phyloP scores from a whole-genome alignment of 2,329 filamentous ascomycete genomes.

The Metarhizium rileyi region DNA sequence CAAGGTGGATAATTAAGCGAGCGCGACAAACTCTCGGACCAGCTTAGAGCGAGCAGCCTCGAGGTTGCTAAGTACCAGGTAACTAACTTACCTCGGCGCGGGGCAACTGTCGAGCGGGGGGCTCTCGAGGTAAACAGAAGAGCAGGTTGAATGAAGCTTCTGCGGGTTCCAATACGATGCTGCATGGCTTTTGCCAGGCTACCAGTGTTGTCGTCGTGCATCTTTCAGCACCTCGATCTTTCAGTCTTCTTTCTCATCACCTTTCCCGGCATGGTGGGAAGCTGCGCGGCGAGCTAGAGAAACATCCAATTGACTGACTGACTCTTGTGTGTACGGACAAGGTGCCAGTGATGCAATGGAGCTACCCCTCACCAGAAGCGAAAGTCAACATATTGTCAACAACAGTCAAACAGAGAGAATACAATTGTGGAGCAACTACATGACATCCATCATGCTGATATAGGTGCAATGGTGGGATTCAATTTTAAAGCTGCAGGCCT shows the following conservation, averaged over 20 bases:
- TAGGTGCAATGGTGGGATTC: background rate
- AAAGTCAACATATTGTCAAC: background rate
- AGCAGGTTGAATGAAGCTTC: background rate
- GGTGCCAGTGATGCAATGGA: background rate
- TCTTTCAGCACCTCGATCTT: too few species aligned
- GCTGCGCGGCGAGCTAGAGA: background rate
- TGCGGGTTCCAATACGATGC: background rate
- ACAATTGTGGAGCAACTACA: background rate
- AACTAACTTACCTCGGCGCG: background rate
- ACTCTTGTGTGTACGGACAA: background rate
- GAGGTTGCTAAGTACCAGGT: background rate
- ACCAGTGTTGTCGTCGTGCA: background rate
- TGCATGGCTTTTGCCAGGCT: background rate
- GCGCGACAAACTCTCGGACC: too few species aligned
- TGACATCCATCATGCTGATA: background rate
- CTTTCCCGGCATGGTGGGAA: too few species aligned
- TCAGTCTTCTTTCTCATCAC: too few species aligned
- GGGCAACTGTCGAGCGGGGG: background rate
- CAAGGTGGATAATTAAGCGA: conserved; percentile 6
- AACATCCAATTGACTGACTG: too few species aligned
- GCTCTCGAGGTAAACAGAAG: background rate
- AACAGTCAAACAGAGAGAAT: background rate
- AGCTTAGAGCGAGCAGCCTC: too few species aligned
- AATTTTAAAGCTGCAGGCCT: background rate
- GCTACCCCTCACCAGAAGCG: background rate